Evolutionary conservation across 2,329 filamentous ascomycete genomes (phyloP).

Genomic region (Pyrenophora tritici-repentis): DNA sequence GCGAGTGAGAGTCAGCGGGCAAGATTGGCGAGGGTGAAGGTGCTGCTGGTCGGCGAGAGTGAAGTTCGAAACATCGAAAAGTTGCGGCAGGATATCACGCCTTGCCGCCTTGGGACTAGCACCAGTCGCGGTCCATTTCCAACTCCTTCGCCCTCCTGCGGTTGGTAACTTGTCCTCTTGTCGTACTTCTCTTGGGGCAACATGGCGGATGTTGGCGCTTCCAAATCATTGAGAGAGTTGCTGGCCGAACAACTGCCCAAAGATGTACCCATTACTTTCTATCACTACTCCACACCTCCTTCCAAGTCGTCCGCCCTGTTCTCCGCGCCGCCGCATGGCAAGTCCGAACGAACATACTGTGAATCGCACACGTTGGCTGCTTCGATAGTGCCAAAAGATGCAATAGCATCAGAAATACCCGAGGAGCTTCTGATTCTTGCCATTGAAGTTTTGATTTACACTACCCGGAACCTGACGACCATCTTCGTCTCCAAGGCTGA

Average conservation of each 20-base stretch:
- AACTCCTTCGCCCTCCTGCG: slow-evolving; percentile 14
- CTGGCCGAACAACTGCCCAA: slow-evolving; percentile 60
- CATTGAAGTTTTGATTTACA: slow-evolving; percentile 86
- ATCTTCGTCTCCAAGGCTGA: slow-evolving; percentile 97
- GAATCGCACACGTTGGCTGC: slow-evolving; percentile 79
- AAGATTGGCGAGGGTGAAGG: slow-evolving; percentile 14
- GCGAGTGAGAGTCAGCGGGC: slow-evolving; percentile 20
- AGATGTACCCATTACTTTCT: slow-evolving; percentile 67
- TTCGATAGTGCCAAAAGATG: slow-evolving; percentile 52
- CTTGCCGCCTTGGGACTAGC: slow-evolving; percentile 22
- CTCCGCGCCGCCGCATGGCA: slow-evolving; percentile 72
- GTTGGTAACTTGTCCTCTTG: slow-evolving; percentile 15
- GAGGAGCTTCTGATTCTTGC: slow-evolving; percentile 74
- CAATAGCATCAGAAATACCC: slow-evolving; percentile 21
- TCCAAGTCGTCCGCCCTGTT: slow-evolving; percentile 76
- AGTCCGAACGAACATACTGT: slow-evolving; percentile 78
- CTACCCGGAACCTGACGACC: slow-evolving; percentile 76
- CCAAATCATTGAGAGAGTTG: slow-evolving; percentile 46
- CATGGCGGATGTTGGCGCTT: slow-evolving; percentile 33
- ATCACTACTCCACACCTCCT: slow-evolving; percentile 87
- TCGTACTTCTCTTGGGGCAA: slow-evolving; percentile 12
- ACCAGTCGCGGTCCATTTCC: slow-evolving; percentile 20
- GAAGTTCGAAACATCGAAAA: slow-evolving; percentile 37
- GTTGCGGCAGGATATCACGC: slow-evolving; percentile 30
- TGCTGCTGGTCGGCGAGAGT: slow-evolving; percentile 15